Evolutionary conservation across 768 basidiomycete species (phyloP).

Genomic region (Amylocystis lapponica): DNA sequence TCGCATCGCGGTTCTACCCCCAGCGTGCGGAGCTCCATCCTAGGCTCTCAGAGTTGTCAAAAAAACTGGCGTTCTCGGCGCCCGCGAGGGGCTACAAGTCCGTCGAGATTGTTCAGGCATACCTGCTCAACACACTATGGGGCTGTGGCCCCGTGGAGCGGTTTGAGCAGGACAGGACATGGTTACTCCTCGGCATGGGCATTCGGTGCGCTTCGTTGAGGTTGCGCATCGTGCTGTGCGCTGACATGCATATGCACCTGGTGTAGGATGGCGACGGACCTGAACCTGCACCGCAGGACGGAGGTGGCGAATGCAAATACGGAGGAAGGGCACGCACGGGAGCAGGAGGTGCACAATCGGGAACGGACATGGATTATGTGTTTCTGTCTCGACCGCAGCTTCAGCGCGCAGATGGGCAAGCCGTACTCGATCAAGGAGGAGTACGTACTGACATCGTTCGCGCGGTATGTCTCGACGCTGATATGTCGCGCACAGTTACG

Average conservation of each 20-base stretch:
- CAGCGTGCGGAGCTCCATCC: slow-evolving; percentile 77
- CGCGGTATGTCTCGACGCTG: slow-evolving; percentile 2
- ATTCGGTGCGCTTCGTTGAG: slow-evolving; percentile 48
- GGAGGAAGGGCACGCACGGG: slow-evolving; percentile 74
- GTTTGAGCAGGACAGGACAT: slow-evolving; percentile 95
- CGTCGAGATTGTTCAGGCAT: slow-evolving; percentile 94
- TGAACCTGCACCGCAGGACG: slow-evolving; percentile 91
- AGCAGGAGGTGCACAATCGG: slow-evolving; percentile 85
- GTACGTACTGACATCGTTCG: slow-evolving; percentile 39
- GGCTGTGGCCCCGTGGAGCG: slow-evolving; percentile 93
- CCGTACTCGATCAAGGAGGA: slow-evolving; percentile 92
- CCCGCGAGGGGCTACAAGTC: slow-evolving; percentile 86
- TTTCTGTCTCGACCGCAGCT: slow-evolving; percentile 81
- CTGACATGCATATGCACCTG: slow-evolving; percentile 9
- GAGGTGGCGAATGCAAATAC: slow-evolving; percentile 53
- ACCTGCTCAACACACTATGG: slow-evolving; percentile 83
- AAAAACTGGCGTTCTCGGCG: slow-evolving; percentile 83
- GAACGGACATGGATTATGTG: slow-evolving; percentile 93
- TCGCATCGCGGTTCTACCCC: slow-evolving; percentile 86
- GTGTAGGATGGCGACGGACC: slow-evolving; percentile 93
- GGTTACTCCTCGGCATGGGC: slow-evolving; percentile 83
- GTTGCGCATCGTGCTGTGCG: slow-evolving; percentile 2
- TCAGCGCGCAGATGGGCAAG: slow-evolving; percentile 96
- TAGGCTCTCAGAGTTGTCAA: slow-evolving; percentile 73
- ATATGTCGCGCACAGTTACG: slow-evolving; percentile 45